These are phyloP conservation scores for Xylaria grammica DNA, from an alignment of 495 filamentous ascomycete species.

Conservation along the genomic window DNA sequence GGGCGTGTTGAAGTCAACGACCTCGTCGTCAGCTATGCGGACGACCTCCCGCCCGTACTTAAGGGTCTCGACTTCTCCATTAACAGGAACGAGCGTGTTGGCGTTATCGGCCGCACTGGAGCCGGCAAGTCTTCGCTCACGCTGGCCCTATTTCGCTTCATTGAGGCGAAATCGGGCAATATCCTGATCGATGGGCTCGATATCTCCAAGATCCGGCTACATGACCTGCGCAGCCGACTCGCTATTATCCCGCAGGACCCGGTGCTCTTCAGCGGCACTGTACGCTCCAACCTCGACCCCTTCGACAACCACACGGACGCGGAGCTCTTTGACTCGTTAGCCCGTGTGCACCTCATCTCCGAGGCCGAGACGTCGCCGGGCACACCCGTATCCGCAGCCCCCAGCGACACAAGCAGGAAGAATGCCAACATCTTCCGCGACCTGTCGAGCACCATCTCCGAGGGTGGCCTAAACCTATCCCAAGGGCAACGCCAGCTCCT, in stretches of 20 bases:
- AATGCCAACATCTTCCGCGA: conserved; percentile 69
- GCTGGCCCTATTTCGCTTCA: conserved; percentile 81
- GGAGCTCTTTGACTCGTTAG: conserved; percentile 74
- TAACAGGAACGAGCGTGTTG: conserved; percentile 75
- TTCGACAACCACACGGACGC: conserved; percentile 74
- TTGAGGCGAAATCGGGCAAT: conserved; percentile 71
- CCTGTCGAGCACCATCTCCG: conserved; percentile 67
- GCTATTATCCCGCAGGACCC: conserved; percentile 90
- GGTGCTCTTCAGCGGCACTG: conserved; percentile 84
- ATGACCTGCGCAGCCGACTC: conserved; percentile 73
- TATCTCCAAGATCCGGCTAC: conserved; percentile 74
- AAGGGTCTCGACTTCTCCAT: conserved; percentile 76
- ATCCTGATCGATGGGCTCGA: conserved; percentile 80
- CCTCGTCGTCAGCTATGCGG: conserved; percentile 76
- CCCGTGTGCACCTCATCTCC: conserved; percentile 74
- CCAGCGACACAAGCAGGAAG: conserved; percentile 38
- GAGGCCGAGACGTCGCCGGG: conserved; percentile 35
- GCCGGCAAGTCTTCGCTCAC: conserved; percentile 87
- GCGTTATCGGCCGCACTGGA: conserved; percentile 85
- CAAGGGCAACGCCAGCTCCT: conserved; percentile 90
- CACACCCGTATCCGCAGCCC: conserved; percentile 26
- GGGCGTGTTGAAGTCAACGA: conserved; percentile 75
- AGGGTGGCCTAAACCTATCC: conserved; percentile 80
- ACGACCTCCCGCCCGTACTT: conserved; percentile 75
- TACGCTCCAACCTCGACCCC: conserved; percentile 82